phyloP scores from a whole-genome alignment of 176 grass and related monocot genomes.

The Hordeum marinum region DNA sequence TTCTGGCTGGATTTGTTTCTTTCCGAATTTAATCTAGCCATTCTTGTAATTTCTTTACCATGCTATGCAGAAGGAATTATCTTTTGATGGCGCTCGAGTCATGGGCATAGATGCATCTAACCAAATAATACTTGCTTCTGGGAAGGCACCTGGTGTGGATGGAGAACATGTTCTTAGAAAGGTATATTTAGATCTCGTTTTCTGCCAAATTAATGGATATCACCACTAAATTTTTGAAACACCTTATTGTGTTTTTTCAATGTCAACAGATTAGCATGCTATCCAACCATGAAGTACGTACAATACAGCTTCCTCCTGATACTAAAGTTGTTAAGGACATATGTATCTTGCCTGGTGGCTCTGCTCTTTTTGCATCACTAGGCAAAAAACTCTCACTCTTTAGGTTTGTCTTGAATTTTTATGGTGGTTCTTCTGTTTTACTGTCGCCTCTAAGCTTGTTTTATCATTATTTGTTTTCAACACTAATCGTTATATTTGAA shows the following conservation, averaged over 20 bases:
- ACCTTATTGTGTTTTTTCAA: background rate
- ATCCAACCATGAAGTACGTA: constrained; percentile 17
- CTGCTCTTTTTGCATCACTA: constrained; percentile 67
- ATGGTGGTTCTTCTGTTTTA: background rate
- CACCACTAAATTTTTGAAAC: background rate
- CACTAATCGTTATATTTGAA: constrained; percentile 29
- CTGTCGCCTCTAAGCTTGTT: background rate
- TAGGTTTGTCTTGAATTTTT: constrained; percentile 52
- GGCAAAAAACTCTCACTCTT: constrained; percentile 65
- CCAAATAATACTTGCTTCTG: constrained; percentile 57
- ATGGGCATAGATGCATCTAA: constrained; percentile 73
- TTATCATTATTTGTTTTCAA: constrained; percentile 18
- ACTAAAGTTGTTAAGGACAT: constrained; percentile 80
- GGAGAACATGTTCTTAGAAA: constrained; percentile 67
- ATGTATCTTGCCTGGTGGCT: constrained; percentile 53
- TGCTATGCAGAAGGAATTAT: constrained; percentile 64
- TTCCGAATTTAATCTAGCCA: background rate
- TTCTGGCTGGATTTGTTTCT: background rate
- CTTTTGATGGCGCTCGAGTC: constrained; percentile 61
- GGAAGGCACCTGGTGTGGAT: constrained; percentile 42
- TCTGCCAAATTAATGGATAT: background rate
- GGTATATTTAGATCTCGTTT: constrained; percentile 31
- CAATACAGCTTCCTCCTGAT: constrained; percentile 58
- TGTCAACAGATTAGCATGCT: constrained; percentile 66
- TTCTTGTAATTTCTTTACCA: background rate